Evolutionary conservation across 2,329 filamentous ascomycete species (phyloP).

Genomic region (Zymoseptoria passerinii): DNA sequence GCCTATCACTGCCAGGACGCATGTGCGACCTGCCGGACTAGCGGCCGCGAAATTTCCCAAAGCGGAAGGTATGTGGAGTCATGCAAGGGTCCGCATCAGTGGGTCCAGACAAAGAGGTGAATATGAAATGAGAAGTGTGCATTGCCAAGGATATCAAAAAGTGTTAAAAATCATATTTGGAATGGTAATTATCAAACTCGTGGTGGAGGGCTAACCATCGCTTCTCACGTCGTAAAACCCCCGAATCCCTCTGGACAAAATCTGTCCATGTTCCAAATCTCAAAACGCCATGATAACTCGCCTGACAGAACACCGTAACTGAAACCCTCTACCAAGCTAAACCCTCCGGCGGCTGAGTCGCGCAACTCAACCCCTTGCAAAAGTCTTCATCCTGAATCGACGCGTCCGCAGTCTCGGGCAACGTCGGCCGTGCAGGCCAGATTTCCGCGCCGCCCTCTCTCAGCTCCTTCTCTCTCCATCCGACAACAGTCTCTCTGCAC

Average conservation of each 20-base stretch:
- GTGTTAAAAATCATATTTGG: not conserved
- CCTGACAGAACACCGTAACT: not conserved
- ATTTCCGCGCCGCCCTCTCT: slow-evolving; percentile 33
- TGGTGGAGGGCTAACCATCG: not conserved
- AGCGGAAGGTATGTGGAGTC: not conserved
- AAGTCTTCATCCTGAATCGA: slow-evolving; percentile 22
- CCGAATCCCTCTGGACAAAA: not conserved
- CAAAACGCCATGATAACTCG: not conserved
- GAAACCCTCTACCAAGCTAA: slow-evolving; percentile 20
- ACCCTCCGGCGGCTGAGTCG: slow-evolving; percentile 15
- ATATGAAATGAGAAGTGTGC: not conserved
- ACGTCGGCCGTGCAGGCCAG: slow-evolving; percentile 44
- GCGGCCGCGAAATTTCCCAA: not conserved
- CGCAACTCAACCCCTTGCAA: slow-evolving; percentile 22
- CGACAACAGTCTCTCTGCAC: slow-evolving; percentile 41
- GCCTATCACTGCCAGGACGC: no score
- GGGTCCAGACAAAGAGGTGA: not conserved
- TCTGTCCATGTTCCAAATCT: not conserved
- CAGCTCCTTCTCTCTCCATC: not conserved
- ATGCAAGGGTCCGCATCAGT: not conserved
- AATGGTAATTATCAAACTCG: not conserved
- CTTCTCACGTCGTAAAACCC: not conserved
- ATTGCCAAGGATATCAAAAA: not conserved
- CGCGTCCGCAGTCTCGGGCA: slow-evolving; percentile 13
- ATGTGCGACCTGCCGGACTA: not conserved